phyloP scores from a whole-genome alignment of 805 yeast species.

The Candida boidinii region DNA sequence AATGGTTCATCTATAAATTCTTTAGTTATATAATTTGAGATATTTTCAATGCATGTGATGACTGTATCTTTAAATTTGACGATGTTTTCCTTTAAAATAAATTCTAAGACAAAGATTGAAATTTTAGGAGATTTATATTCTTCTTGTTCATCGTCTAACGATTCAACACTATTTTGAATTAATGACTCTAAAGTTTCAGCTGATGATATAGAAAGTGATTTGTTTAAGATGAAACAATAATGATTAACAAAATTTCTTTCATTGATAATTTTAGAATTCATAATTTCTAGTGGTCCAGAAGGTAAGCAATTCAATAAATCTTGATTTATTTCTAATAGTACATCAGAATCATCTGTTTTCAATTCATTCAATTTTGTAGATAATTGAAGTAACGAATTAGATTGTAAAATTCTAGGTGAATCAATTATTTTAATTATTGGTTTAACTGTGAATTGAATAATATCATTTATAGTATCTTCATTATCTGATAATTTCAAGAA shows the following conservation, averaged over 20 bases:
- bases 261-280: conserved; percentile 7
- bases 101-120: conserved; percentile 20
- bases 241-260: conserved; percentile 15
- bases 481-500: no score
- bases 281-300: conserved; percentile 8
- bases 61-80: conserved; percentile 18
- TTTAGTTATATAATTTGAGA: conserved; percentile 26
- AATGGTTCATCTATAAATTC: conserved; percentile 23
- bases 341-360: conserved; percentile 11
- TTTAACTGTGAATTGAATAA: conserved; percentile 7
- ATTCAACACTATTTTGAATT: conserved; percentile 17
- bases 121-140: conserved; percentile 12
- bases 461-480: conserved; percentile 1
- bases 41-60: conserved; percentile 21
- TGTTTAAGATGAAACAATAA: conserved; percentile 8
- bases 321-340: conserved; percentile 14
- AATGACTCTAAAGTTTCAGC: conserved; percentile 14
- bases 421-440: conserved; percentile 12
- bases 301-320: conserved; percentile 17
- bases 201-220: conserved; percentile 8
- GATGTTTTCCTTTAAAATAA: conserved; percentile 16
- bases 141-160: conserved; percentile 16
- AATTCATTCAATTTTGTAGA: conserved; percentile 8
- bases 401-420: conserved; percentile 7
- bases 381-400: conserved; percentile 4